Base-by-base conservation (phyloP, 441 rosid genomes). In the Lagerstroemia fauriei region DNA sequence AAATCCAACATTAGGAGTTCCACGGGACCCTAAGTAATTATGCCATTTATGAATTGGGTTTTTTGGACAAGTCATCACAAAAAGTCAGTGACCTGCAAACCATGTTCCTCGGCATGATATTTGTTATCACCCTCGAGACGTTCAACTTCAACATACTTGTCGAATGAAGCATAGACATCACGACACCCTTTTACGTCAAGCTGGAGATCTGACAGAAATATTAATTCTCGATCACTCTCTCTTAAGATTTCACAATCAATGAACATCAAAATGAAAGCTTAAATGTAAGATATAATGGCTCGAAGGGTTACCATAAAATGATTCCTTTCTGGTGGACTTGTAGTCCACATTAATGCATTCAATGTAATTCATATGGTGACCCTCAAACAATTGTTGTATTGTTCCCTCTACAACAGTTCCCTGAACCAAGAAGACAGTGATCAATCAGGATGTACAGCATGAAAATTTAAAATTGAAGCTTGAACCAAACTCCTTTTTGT, bases 91-190 rank as follows among this genome's bases (percentile, higher is more conserved):
- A 96, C 97, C 99, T 96, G 98, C 89, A 95, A 91, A 80, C 96
- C 98, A 86, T 91, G 93, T 78, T 91, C 93, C 87, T 93, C 98
- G 47, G 98, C 98, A 71, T 95, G 98, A 84, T 96, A 96, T 82
- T 94, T 96, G 87, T 96, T 96, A 85, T 96, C 99, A 78, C 98
- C 99, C 90, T 96, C 99, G 41, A 96, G 96, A 57, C 94, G 92
- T 87, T 96, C 99, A 82, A 96, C 98, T 90, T 96, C 99, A 29
- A 96, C 98, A 88, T 96, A 96, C 85, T 93, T 93, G 87, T 96
- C 98, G 86, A 96, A 96, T 66, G 99, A 96, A 79, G 94, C 96
- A 88, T 96, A 96, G 80, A 96, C 97, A 89, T 96, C 98, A 59
- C 91, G 92, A 84, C 98, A 95, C 81, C 98, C 99, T 89, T 95